Conservation (phyloP, 2,329 filamentous ascomycete species). For the Magnaporthiopsis rhizophila region DNA sequence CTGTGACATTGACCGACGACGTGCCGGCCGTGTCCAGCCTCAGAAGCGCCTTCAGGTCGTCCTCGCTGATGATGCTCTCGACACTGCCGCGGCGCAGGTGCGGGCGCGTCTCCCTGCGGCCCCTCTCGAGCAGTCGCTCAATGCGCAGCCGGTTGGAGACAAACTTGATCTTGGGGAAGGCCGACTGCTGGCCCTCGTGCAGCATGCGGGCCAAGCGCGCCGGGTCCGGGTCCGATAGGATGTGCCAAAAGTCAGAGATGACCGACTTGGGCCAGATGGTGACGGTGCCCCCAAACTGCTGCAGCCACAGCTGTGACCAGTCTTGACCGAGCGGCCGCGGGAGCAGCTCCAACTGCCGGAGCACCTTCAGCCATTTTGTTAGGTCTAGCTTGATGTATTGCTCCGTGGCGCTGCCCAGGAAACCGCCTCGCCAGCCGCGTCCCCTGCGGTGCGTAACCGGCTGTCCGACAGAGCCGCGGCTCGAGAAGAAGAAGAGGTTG, state of each 20-base stretch:
- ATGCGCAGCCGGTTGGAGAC: slow-evolving; percentile 79
- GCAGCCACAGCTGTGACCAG: slow-evolving; percentile 94
- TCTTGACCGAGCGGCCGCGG: slow-evolving; percentile 88
- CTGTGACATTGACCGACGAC: neutral
- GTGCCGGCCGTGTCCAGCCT: neutral
- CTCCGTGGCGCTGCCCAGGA: slow-evolving; percentile 83
- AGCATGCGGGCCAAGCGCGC: slow-evolving; percentile 79
- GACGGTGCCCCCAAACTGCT: slow-evolving; percentile 88
- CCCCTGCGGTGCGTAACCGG: slow-evolving; percentile 92
- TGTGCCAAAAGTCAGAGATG: slow-evolving; percentile 73
- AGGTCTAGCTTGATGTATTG: slow-evolving; percentile 95
- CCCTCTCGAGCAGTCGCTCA: slow-evolving; percentile 60
- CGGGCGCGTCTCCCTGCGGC: slow-evolving; percentile 44
- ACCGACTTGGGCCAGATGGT: slow-evolving; percentile 90
- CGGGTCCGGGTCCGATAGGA: slow-evolving; percentile 74
- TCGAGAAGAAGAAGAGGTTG: slow-evolving; percentile 98
- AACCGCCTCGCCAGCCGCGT: slow-evolving; percentile 91
- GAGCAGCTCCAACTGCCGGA: slow-evolving; percentile 84
- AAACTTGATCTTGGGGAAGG: slow-evolving; percentile 89
- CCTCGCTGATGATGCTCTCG: slow-evolving; percentile 53
- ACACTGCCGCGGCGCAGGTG: slow-evolving; percentile 42
- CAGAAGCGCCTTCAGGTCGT: slow-evolving; percentile 46
- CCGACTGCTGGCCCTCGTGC: slow-evolving; percentile 78
- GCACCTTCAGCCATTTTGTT: slow-evolving; percentile 94
- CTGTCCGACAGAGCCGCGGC: slow-evolving; percentile 80